A percentile compares a stretch with the other conserved stretches of the same genome.
These are phyloP conservation scores for Cyberlindnera mrakii DNA, from an alignment of 805 yeast genomes.

Conservation along the genomic window DNA sequence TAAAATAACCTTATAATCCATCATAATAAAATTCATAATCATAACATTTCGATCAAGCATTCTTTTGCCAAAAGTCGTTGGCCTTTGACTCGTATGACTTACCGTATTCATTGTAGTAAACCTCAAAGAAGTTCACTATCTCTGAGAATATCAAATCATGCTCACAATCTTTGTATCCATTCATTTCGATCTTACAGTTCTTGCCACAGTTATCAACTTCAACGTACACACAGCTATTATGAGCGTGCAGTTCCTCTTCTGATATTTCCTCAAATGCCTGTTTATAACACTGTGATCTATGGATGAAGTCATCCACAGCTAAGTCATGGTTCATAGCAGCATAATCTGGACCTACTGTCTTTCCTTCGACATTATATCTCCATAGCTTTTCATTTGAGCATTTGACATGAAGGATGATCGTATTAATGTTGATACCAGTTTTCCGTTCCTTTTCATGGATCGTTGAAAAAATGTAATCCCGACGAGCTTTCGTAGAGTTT, in stretches of 20 bases:
- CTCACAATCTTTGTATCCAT: slow-evolving; percentile 15
- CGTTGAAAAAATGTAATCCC: slow-evolving; percentile 21
- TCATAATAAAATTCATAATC: too few relatives aligned
- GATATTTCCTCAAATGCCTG: slow-evolving; percentile 33
- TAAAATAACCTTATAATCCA: too few relatives aligned
- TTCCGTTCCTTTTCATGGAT: slow-evolving; percentile 17
- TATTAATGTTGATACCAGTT: slow-evolving; percentile 31
- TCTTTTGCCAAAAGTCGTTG: slow-evolving; percentile 16
- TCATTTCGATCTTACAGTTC: slow-evolving; percentile 18
- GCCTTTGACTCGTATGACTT: slow-evolving; percentile 25
- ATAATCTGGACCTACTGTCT: slow-evolving; percentile 60
- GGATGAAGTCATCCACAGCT: slow-evolving; percentile 55
- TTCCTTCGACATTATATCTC: slow-evolving; percentile 57
- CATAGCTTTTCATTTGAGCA: slow-evolving; percentile 47
- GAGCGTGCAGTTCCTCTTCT: slow-evolving; percentile 24
- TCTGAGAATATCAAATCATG: slow-evolving; percentile 14
- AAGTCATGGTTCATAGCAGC: slow-evolving; percentile 40
- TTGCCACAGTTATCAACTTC: slow-evolving; percentile 19
- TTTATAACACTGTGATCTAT: slow-evolving; percentile 47
- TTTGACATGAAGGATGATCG: slow-evolving; percentile 54
- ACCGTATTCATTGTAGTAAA: slow-evolving; percentile 30
- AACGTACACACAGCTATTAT: slow-evolving; percentile 11
- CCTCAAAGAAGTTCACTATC: slow-evolving; percentile 27
- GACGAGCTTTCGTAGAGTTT: slow-evolving; percentile 42
- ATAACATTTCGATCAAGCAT: too few relatives aligned